Percentiles rank a stretch among this genome's conserved stretches.
Evolutionary conservation across 1,139 yeast species (phyloP).

Genomic region (Saccharomyces hybrid): DNA sequence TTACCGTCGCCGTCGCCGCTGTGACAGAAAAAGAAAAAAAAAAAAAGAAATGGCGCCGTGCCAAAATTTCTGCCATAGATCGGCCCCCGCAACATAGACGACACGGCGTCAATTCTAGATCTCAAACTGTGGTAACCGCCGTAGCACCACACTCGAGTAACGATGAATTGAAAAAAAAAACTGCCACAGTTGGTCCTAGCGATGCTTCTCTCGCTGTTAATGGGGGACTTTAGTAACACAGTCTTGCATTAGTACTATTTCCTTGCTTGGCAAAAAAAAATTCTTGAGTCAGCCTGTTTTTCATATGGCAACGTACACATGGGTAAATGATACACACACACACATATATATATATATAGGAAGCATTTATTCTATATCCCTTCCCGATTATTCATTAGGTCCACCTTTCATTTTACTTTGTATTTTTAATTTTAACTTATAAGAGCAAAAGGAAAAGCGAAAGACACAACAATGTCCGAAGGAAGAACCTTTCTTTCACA

Average conservation of each 20-base stretch:
- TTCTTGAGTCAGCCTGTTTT: neutral
- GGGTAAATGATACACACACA: too few species aligned
- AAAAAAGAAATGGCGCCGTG: neutral
- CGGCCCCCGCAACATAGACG: neutral
- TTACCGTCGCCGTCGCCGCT: neutral
- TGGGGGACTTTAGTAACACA: neutral
- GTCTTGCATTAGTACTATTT: neutral
- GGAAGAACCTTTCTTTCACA: conserved; percentile 20
- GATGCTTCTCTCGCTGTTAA: neutral
- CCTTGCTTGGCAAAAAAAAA: neutral
- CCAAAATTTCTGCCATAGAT: neutral
- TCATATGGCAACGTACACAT: neutral
- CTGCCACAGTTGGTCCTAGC: neutral
- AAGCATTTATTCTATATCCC: neutral
- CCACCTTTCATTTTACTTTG: neutral
- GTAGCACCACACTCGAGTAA: neutral
- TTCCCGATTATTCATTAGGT: neutral
- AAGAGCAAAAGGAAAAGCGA: neutral
- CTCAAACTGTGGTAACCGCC: neutral
- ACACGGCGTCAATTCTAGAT: neutral
- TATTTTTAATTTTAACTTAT: neutral
- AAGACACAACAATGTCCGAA: conserved; percentile 13
- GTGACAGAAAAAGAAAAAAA: neutral
- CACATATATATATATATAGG: neutral
- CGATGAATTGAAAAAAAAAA: neutral